Evolutionary conservation across 257 asterid genomes (phyloP), one percentile per base, ranked within the genome.

Genomic region (Ilex asprella): DNA sequence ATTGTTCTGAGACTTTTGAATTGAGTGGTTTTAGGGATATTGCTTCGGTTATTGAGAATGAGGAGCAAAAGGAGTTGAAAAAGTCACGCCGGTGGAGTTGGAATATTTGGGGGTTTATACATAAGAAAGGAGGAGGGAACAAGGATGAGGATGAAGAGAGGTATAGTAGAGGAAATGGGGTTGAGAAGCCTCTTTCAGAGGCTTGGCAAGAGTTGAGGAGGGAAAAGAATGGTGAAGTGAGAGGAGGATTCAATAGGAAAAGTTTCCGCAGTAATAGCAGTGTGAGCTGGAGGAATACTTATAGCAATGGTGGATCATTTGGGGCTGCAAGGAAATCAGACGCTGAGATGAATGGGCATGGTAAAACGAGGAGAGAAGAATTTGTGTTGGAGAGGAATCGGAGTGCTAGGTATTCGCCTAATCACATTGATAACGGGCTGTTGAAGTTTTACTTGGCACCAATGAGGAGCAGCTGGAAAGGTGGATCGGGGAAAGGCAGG

Each of bases 371-470:
- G 75, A 78, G 72, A 62, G 87, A 79, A 8, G 96, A 81, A 65
- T 77, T 75, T 39, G 84, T 81, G 72, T 66, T 87, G 84, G 97
- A 88, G 79, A 85, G 81, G 75, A 91, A 91, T 62, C 70, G 91
- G 65, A 90, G 95, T 46, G 96, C 85, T 2, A 77, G 91, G 69
- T 84, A 83, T 73, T 87, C 93, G 3, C 95, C 96, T 0, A 85
- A 67, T 62, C 73, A 84, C 59, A 63, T 78, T 6, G 96, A 91
- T 69, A 87, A 87, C 54, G 95, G 97, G 56, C 89, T 91, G 41
- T 67, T 87, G 15, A 79, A 96, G 49, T 85, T 90, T 76, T 84
- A 87, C 76, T 74, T 85, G 81, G 76, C 97, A 5, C 97, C 97
- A 2, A 1, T 78, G 86, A 81, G 94, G 74, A 67, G 91, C 50